Evolutionary conservation across 2,329 filamentous ascomycete species (phyloP), one percentile per base, ranked within the genome.

Genomic region (Ascochyta clinopodiicola): DNA sequence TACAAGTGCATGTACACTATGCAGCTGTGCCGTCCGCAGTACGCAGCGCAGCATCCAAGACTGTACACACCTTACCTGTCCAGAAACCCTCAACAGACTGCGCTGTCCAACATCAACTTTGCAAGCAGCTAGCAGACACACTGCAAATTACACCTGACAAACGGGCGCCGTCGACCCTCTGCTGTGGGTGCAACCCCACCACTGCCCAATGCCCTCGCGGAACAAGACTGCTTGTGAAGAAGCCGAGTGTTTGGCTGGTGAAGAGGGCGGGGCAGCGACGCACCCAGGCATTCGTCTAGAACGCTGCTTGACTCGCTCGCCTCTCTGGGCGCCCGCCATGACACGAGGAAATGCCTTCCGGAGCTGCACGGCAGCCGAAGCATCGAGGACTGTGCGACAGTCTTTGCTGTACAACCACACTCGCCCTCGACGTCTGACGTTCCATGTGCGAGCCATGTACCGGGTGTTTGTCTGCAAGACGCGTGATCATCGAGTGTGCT

Each of bases 261-360:
- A 51, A 52, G 48, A 51, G 42, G 34, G 60, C 49, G 60, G 60
- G 59, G 56, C 51, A 44, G 35, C 46, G 27, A 59, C 38, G 47
- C 47, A 54, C 47, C 45, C 50, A 56, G 45, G 31, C 45, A 46
- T 48, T 47, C 54, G 51, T 67, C 65, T 62, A 67, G 65, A 68
- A 63, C 57, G 44, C 47, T 55, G 53, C 47, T 57, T 67, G 65
- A 67, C 64, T 68, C 65, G 64, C 47, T 52, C 39, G 45, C 44
- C 50, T 59, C 59, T 42, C 49, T 50, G 51, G 45, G 40, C 44
- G 44, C 45, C 54, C 53, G 52, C 59, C 53, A 52, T 62, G 61
- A 60, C 61, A 61, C 57, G 54, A 52, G 63, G 50, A 55, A 34
- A 39, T 59, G 44, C 51, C 57, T 60, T 46, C 55, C 59, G 48